Evolutionary conservation across 768 basidiomycete species (phyloP).

Genomic region (Boletus vermiculosoides): DNA sequence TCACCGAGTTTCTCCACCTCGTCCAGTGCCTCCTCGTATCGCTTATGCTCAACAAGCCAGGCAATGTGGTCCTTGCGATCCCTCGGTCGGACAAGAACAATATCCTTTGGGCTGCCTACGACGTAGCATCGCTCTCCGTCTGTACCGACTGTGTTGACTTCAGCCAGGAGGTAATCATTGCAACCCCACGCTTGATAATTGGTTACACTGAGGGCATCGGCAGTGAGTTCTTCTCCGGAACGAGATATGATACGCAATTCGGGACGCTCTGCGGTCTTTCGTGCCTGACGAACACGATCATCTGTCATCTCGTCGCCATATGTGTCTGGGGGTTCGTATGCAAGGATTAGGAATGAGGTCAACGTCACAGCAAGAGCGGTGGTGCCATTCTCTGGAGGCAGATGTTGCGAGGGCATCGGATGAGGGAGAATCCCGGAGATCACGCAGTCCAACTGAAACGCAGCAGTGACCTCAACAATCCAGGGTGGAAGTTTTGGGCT

Average conservation of each 20-base stretch:
- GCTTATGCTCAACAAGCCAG: slow-evolving; percentile 85
- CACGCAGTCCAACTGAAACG: slow-evolving; percentile 95
- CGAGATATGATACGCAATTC: slow-evolving; percentile 91
- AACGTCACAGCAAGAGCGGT: slow-evolving; percentile 35
- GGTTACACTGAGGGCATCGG: slow-evolving; percentile 77
- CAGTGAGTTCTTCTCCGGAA: slow-evolving; percentile 81
- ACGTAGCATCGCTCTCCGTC: slow-evolving; percentile 59
- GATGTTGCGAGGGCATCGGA: slow-evolving; percentile 39
- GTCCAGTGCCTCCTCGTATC: slow-evolving; percentile 87
- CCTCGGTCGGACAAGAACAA: slow-evolving; percentile 83
- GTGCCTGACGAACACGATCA: slow-evolving; percentile 70
- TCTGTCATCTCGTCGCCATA: slow-evolving; percentile 64
- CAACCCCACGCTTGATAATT: slow-evolving; percentile 85
- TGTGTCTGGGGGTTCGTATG: slow-evolving; percentile 79
- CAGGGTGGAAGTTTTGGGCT: slow-evolving; percentile 54
- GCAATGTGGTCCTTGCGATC: slow-evolving; percentile 87
- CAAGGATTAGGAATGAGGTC: slow-evolving; percentile 82
- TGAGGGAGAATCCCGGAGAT: slow-evolving; percentile 88
- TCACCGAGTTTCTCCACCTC: slow-evolving; percentile 67
- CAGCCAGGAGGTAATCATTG: slow-evolving; percentile 83
- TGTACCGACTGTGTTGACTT: slow-evolving; percentile 33
- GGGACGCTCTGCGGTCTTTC: slow-evolving; percentile 87
- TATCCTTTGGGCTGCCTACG: slow-evolving; percentile 82
- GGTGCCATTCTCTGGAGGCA: slow-evolving; percentile 15
- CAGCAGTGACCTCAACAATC: slow-evolving; percentile 84